phyloP scores from a whole-genome alignment of 805 yeast species.

The Yamadazyma takamatsuzukensis region DNA sequence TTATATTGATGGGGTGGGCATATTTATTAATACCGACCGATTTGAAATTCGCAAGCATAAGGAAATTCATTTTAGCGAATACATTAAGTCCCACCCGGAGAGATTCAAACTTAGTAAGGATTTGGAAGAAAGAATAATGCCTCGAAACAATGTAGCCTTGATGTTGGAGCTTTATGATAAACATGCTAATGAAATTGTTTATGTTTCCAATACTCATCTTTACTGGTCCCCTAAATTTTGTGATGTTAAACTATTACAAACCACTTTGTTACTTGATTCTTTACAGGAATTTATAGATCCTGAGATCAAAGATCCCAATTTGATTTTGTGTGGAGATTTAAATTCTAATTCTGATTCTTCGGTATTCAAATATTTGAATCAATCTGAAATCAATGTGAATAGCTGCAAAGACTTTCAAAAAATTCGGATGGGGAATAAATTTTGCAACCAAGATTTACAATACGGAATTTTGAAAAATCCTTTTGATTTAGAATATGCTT shows the following conservation, averaged over 20 bases:
- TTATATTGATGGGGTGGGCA: constrained; percentile 98
- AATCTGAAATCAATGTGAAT: constrained; percentile 74
- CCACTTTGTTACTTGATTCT: constrained; percentile 86
- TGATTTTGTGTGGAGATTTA: constrained; percentile 91
- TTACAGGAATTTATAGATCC: constrained; percentile 62
- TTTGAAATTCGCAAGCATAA: constrained; percentile 70
- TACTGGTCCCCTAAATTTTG: constrained; percentile 98
- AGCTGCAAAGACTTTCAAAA: constrained; percentile 87
- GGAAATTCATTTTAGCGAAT: constrained; percentile 76
- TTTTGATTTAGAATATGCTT: constrained; percentile 80
- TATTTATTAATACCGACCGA: constrained; percentile 68
- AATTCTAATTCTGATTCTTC: constrained; percentile 86
- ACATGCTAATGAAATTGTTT: constrained; percentile 64
- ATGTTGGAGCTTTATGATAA: constrained; percentile 70
- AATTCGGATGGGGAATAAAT: constrained; percentile 86
- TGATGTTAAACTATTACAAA: constrained; percentile 95
- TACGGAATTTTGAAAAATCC: too few species aligned
- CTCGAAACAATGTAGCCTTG: constrained; percentile 88
- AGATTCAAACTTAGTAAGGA: constrained; percentile 91
- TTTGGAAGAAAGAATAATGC: constrained; percentile 92
- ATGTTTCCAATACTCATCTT: constrained; percentile 86
- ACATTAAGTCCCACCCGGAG: constrained; percentile 75
- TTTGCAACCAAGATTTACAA: too few species aligned
- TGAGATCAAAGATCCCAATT: constrained; percentile 61
- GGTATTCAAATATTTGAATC: constrained; percentile 82